Evolutionary conservation across 202 grass and related monocot genomes (phyloP), one percentile per base, ranked within the genome.

Genomic region (Digitaria exilis): DNA sequence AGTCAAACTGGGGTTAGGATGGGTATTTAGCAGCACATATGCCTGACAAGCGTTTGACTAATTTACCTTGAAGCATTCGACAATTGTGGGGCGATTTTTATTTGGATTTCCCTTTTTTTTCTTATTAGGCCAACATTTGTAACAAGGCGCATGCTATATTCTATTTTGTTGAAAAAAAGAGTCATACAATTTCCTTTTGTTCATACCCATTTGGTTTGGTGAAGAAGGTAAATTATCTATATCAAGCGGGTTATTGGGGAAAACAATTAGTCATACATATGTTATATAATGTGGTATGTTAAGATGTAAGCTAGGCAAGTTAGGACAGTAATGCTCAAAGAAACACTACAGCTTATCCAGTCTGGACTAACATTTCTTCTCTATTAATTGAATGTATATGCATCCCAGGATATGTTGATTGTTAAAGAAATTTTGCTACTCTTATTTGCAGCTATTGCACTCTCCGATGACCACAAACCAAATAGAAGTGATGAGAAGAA

Each of bases 391-490:
- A 67, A 58, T 46, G 16, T 45, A 81, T 52, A 73, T 55, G 60
- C 59, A 74, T 35, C 64, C 25, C 30, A 83, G 77, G 57, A 56
- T 84, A 73, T 64, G 11, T 51, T 78, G 57, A n/a, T 79, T 71
- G 12, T 66, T 86, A 71, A 78, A 75, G 3, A 48, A 43, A 50
- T 74, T 83, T 51, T 50, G 8, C 49, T 73, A 65, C 43, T 84
- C 13, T 86, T 62, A 9, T 55, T 87, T 86, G 37, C 58, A 97
- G 94, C 91, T 87, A 94, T 97, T 83, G 71, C 91, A 52, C 89
- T 97, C 50, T 94, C 94, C 31, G 87, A 87, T 74, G 94, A 97
- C 78, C 94, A 97, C 69, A 97, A 97, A 78, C 91, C 94, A 73
- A 85, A 94, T 46, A 90, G 94, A 90, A 94, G 89, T 76, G 94